Base-by-base conservation (phyloP, 140 eudicot genomes). In the Cichorium intybus region DNA sequence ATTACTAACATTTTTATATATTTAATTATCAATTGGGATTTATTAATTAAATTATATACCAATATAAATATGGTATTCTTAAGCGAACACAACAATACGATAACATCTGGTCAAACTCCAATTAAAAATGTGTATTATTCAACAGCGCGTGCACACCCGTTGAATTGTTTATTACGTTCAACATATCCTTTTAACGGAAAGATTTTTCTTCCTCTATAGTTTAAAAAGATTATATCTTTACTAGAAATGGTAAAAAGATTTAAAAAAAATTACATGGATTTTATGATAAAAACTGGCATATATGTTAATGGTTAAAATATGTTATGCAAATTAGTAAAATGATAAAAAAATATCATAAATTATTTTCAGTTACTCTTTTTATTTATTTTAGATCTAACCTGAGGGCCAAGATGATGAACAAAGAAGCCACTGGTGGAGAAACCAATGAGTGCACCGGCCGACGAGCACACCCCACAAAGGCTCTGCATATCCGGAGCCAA, bases 401-500 rank as follows among this genome's bases (percentile, higher is more conserved):
- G 88, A 73, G 95, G 47, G 11, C 95, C 95, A 68, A 85, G 74
- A 69, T 71, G 79, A 64, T 85, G 82, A 76, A 85, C 77, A 55
- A 82, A 77, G 41, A 85, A 66, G 6, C 95, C 95, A 62, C 95
- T 85, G 11, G 82, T 59, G 16, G 80, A 74, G 45, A 56, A 85
- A n/a, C 95, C 95, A n/a, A 82, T 9, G 14, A 85, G 82, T 10
- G 86, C 84, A 20, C 95, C 95, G 10, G 61, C 70, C 7, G 89
- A 82, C 1, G 80, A 65, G 53, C 88, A 79, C 35, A 76, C 83
- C 46, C 86, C 86, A 60, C 86, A 70, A 3, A 85, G 61, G 16
- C 88, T 82, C 37, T 85, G 95, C 82, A 85, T 68, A 46, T 85
- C 95, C 21, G 84, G 70, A 33, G 95, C 95, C 80, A 85, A 64